Percentiles rank a stretch among this genome's conserved stretches.
Conservation (phyloP, 768 basidiomycete species). For the Aureoboletus auriporus region DNA sequence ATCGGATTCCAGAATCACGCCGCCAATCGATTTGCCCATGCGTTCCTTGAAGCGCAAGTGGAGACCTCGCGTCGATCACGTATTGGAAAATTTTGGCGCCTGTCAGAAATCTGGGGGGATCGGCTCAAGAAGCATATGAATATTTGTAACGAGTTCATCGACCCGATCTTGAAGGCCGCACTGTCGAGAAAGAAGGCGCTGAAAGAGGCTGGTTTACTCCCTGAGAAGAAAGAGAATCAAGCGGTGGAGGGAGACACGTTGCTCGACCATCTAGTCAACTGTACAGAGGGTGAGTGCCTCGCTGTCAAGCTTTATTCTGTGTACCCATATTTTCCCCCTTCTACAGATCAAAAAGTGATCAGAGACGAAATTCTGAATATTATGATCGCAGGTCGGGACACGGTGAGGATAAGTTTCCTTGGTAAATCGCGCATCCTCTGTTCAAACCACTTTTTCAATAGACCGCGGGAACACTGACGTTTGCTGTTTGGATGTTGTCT, state of each 20-base stretch:
- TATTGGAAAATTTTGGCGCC: constrained; percentile 45
- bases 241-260: constrained; percentile 24
- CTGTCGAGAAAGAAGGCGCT: constrained; percentile 34
- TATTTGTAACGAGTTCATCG: constrained; percentile 47
- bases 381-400: constrained; percentile 34
- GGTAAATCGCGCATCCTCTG: no score
- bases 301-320: neutral
- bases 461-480: constrained; percentile 31
- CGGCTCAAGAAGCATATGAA: constrained; percentile 41
- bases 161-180: constrained; percentile 49
- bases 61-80: constrained; percentile 37
- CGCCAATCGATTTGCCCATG: constrained; percentile 41
- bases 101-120: constrained; percentile 51
- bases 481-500: constrained; percentile 43
- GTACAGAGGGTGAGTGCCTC: constrained; percentile 21
- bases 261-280: constrained; percentile 28
- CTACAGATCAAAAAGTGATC: constrained; percentile 28
- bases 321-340: neutral
- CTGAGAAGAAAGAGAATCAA: constrained; percentile 7
- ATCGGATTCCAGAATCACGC: constrained; percentile 25
- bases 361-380: constrained; percentile 36
- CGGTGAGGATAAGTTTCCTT: constrained; percentile 13
- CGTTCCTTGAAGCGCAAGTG: constrained; percentile 49
- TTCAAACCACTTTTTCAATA: neutral
- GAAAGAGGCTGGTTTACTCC: constrained; percentile 19